Evolutionary conservation across 306 rosid genomes (phyloP).

Genomic region (Malus sieversii): DNA sequence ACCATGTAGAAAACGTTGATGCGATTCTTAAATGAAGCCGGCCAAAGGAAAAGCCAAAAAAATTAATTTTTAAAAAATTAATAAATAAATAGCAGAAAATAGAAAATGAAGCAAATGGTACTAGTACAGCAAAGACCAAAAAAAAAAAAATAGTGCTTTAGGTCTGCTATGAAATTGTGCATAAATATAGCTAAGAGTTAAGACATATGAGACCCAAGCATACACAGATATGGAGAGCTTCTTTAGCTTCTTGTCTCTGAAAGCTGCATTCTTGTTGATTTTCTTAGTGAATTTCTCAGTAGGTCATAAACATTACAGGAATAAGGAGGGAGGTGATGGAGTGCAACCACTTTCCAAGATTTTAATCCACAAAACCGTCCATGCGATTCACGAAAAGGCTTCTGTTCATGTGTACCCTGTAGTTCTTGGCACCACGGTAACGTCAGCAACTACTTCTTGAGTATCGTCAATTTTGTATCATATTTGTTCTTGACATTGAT

Average conservation of each 20-base stretch:
- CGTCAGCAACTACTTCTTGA: not conserved
- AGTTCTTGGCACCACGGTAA: conserved; percentile 25
- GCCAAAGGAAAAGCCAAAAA: not conserved
- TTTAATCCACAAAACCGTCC: conserved; percentile 23
- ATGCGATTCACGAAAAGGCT: conserved; percentile 21
- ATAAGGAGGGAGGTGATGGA: conserved; percentile 11
- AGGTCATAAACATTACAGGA: not conserved
- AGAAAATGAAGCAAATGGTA: not conserved
- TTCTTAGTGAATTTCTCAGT: not conserved
- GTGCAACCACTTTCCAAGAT: conserved; percentile 33
- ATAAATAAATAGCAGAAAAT: no score
- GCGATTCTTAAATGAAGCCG: not conserved
- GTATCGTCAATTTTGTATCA: not conserved
- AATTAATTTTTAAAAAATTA: not conserved
- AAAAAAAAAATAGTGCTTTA: not conserved
- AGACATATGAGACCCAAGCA: not conserved
- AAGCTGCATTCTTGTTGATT: not conserved
- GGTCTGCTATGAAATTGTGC: not conserved
- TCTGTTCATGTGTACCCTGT: conserved; percentile 12
- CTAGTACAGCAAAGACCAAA: not conserved
- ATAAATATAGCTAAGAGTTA: not conserved
- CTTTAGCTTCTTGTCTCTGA: not conserved
- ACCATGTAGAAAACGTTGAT: not conserved
- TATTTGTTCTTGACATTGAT: not conserved
- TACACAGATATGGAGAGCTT: not conserved